A percentile compares a stretch with the other conserved stretches of the same genome.
Evolutionary conservation across 768 basidiomycete species (phyloP).

Genomic region (Boletus eberwhitei): DNA sequence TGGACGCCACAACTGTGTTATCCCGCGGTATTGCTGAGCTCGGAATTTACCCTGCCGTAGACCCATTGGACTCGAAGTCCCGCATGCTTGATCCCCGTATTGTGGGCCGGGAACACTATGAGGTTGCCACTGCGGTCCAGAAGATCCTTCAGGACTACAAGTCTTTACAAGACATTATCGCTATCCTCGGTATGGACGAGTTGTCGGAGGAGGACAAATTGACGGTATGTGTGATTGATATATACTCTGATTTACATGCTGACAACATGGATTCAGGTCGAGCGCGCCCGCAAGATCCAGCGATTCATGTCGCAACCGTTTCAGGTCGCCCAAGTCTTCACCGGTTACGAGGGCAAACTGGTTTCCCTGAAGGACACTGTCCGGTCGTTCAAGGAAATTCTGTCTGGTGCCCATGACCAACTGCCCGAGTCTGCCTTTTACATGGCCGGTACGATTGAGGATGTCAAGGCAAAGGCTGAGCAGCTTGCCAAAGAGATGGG

Average conservation of each 20-base stretch:
- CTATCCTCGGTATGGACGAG: conserved; percentile 99
- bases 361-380: conserved; percentile 95
- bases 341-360: conserved; percentile 97
- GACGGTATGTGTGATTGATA: conserved; percentile 39
- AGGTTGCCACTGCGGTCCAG: conserved; percentile 93
- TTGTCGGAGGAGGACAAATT: conserved; percentile 99
- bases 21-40: conserved; percentile 99
- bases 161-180: conserved; percentile 98
- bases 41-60: conserved; percentile 99
- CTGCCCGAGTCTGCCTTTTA: conserved; percentile 98
- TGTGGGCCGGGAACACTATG: conserved; percentile 92
- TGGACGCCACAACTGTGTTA: conserved; percentile 99
- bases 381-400: conserved; percentile 97
- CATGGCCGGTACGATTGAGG: conserved; percentile 97
- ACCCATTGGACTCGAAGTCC: conserved; percentile 98
- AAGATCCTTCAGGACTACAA: conserved; percentile 98
- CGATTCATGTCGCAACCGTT: conserved; percentile 99
- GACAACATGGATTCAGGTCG: conserved; percentile 54
- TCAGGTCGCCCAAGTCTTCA: conserved; percentile 99
- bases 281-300: conserved; percentile 97
- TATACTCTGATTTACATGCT: background rate
- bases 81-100: conserved; percentile 99
- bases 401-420: conserved; percentile 81
- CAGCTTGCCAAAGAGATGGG: conserved; percentile 94
- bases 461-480: conserved; percentile 96